A percentile compares a stretch with the other conserved stretches of the same genome.
Evolutionary conservation across 306 rosid species (phyloP).

Genomic region (Arachis hypogaea): DNA sequence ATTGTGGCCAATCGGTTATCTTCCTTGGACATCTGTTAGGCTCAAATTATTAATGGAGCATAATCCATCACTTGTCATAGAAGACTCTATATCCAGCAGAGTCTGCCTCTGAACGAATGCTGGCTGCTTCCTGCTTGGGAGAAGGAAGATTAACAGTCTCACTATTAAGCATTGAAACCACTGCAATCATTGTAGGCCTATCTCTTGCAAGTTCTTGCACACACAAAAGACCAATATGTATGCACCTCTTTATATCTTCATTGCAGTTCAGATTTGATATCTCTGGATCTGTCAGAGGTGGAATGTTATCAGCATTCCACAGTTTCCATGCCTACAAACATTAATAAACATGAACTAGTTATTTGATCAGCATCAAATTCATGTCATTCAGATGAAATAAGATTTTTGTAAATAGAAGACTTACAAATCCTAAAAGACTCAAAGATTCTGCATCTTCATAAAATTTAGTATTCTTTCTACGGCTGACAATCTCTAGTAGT

Average conservation of each 20-base stretch:
- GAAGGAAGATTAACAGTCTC: conserved; percentile 1
- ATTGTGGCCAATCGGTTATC: not conserved
- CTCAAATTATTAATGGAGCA: conserved; percentile 6
- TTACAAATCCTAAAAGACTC: not conserved
- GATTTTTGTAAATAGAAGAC: not conserved
- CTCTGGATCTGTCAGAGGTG: conserved; percentile 8
- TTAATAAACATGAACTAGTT: not conserved
- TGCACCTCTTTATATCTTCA: conserved; percentile 7
- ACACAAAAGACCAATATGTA: conserved; percentile 26
- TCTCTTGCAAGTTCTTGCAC: conserved; percentile 21
- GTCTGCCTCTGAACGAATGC: conserved; percentile 14
- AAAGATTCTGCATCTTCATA: not conserved
- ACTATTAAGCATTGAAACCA: conserved; percentile 29
- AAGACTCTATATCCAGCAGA: not conserved
- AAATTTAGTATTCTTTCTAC: not conserved
- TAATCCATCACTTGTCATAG: not conserved
- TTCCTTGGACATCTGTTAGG: conserved; percentile 6
- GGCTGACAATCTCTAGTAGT: not conserved
- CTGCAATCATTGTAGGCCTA: conserved; percentile 10
- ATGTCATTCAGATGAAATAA: not conserved
- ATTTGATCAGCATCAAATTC: not conserved
- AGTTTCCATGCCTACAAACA: conserved; percentile 24
- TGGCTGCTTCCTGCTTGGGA: conserved; percentile 24
- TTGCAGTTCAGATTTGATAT: conserved; percentile 7
- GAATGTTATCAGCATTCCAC: conserved; percentile 9